phyloP scores from a whole-genome alignment of 768 basidiomycete genomes.

The Pholiota molesta region DNA sequence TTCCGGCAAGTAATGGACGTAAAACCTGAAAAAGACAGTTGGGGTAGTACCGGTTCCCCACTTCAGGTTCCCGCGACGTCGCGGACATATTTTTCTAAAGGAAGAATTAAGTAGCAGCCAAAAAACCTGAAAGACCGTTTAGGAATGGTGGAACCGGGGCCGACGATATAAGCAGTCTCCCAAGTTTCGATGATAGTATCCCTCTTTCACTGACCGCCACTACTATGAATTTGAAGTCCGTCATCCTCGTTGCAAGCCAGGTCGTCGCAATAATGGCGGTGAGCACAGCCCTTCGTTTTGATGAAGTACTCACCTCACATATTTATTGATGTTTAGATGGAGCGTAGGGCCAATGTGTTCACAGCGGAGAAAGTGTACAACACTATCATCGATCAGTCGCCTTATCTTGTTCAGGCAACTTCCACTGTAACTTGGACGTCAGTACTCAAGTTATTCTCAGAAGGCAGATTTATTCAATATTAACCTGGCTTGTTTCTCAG shows the following conservation, averaged over 20 bases:
- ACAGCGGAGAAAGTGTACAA: neutral
- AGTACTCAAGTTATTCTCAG: neutral
- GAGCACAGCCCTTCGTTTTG: neutral
- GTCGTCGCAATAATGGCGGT: neutral
- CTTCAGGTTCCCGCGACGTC: neutral
- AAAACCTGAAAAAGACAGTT: neutral
- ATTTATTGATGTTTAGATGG: neutral
- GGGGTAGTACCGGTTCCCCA: neutral
- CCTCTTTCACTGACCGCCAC: neutral
- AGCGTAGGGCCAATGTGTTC: neutral
- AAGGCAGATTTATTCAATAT: neutral
- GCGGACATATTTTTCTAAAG: neutral
- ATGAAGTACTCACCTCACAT: neutral
- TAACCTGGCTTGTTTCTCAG: neutral
- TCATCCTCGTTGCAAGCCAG: neutral
- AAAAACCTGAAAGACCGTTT: neutral
- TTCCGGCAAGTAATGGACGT: neutral
- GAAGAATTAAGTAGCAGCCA: neutral
- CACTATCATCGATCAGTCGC: neutral
- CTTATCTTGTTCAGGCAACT: neutral
- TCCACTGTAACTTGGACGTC: neutral
- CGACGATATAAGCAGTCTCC: neutral
- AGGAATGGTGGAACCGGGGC: neutral
- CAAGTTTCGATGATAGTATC: neutral
- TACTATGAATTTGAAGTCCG: neutral